phyloP scores from a whole-genome alignment of 192 early-diverging fungal species.

The Coemansia sp. region DNA sequence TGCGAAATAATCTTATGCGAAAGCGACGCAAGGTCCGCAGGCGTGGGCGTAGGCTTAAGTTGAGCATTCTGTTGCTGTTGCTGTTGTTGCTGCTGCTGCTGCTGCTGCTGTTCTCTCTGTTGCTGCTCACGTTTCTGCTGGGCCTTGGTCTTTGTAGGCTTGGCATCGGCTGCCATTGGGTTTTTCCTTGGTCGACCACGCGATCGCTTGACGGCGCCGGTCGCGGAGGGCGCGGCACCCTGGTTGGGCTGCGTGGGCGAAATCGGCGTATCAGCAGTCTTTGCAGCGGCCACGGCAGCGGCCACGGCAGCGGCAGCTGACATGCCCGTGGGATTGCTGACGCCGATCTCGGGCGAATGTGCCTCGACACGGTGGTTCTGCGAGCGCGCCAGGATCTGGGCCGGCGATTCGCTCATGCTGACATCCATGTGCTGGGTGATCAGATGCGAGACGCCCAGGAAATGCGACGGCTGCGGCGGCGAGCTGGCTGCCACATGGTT shows the following conservation, averaged over 20 bases:
- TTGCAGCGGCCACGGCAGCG: background rate
- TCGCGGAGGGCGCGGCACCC: slow-evolving; percentile 1
- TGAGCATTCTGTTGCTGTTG: slow-evolving; percentile 9
- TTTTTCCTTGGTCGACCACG: slow-evolving; percentile 52
- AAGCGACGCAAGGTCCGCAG: slow-evolving; percentile 40
- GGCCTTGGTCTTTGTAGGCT: slow-evolving; percentile 26
- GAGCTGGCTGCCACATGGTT: slow-evolving; percentile 8
- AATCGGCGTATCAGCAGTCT: slow-evolving; percentile 7
- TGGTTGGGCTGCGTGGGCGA: background rate
- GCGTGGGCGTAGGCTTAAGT: slow-evolving; percentile 27
- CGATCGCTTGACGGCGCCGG: slow-evolving; percentile 35
- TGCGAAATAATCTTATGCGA: slow-evolving; percentile 49
- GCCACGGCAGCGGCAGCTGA: slow-evolving; percentile 8
- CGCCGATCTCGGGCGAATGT: slow-evolving; percentile 47
- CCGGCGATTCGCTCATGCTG: slow-evolving; percentile 16
- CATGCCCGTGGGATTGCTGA: background rate
- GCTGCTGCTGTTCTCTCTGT: slow-evolving; percentile 15
- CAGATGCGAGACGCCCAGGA: slow-evolving; percentile 16
- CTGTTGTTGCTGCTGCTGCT: slow-evolving; percentile 17
- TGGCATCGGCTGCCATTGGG: slow-evolving; percentile 29
- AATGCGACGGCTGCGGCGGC: slow-evolving; percentile 34
- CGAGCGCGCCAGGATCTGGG: slow-evolving; percentile 39
- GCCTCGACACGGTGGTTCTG: slow-evolving; percentile 28
- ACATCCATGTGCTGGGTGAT: slow-evolving; percentile 15
- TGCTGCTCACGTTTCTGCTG: slow-evolving; percentile 29